Percentiles rank a stretch among this genome's conserved stretches.
These are phyloP conservation scores for Blastobotrys chiropterorum DNA, from an alignment of 805 yeast species.

Conservation along the genomic window DNA sequence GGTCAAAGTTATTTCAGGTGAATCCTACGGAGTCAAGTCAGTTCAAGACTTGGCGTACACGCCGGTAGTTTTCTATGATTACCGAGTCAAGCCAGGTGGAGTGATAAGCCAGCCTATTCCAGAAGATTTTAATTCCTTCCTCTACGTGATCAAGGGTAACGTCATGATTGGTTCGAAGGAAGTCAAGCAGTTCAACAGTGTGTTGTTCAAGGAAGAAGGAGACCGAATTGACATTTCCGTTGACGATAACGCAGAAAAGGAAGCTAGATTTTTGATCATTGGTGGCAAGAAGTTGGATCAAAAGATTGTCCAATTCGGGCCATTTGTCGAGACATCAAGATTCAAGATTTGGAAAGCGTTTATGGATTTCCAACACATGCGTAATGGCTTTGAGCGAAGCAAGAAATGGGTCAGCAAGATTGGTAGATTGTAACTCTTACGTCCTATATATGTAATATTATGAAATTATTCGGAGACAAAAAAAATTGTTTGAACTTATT, in stretches of 20 bases:
- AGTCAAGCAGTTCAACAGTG: conserved; percentile 43
- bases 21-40: conserved; percentile 68
- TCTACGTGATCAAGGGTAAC: conserved; percentile 61
- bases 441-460: too few relatives aligned
- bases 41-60: conserved; percentile 73
- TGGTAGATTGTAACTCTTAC: conserved; percentile 16
- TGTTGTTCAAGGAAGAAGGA: conserved; percentile 68
- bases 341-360: conserved; percentile 66
- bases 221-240: conserved; percentile 49
- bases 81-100: conserved; percentile 58
- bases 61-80: conserved; percentile 70
- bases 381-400: conserved; percentile 32
- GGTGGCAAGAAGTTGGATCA: conserved; percentile 75
- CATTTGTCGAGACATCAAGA: conserved; percentile 72
- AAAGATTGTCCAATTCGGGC: conserved; percentile 80
- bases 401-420: conserved; percentile 30
- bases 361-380: conserved; percentile 54
- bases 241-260: conserved; percentile 37
- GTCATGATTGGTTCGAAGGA: conserved; percentile 41
- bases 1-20: conserved; percentile 72
- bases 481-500: too few relatives aligned
- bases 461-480: too few relatives aligned
- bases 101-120: conserved; percentile 54
- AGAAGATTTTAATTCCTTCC: conserved; percentile 56
- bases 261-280: conserved; percentile 58